Base-by-base conservation (phyloP, 2,329 filamentous ascomycete genomes). In the Sarocladiaceae sp. region DNA sequence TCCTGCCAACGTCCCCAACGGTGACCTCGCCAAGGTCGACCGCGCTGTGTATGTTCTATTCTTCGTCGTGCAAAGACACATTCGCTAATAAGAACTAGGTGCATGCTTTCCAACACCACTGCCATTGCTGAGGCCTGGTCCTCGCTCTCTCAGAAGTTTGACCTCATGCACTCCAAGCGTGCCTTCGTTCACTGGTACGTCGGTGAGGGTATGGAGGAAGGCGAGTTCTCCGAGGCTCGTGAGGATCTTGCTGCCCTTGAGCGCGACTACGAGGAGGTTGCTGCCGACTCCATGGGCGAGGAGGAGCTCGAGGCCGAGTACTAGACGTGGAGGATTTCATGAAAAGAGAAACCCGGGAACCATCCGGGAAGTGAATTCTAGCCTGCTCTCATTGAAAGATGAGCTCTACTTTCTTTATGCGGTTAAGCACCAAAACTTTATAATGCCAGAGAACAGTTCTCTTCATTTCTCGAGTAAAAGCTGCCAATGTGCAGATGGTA, bases 121-220 rank as follows among this genome's bases (percentile, higher is more conserved):
- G 91, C 93, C 62, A 98, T 98, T 61, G 87, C 91, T 62, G 91
- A 97, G 75, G 93, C 93, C 52, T 98, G 93, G 93, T 90, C 87
- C 52, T 89, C 89, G 55, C 82, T 98, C 53, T 94, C 89, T 50
- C 81, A 85, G 80, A 98, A 98, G 77, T 98, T 98, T 76, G 93
- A 98, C 65, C 88, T 98, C 67, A 98, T 98, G 93, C 96, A 97
- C 83, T 94, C 88, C 69, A 98, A 98, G 85, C 93, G 93, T 76
- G 93, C 93, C 51, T 98, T 98, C 73, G 93, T 98, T 54, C 93
- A 98, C 76, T 98, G 93, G 93, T 98, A 97, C 62, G 93, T 98
- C 64, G 93, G 93, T 75, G 93, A 97, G 79, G 93, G 93, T 82
- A 98, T 98, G 93, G 93, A 98, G 80, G 93, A 98, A 72, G 93